These are phyloP conservation scores for Pseudisothecium myosuroides DNA, from an alignment of 225 moss, liverwort and hornwort species.

Conservation along the genomic window DNA sequence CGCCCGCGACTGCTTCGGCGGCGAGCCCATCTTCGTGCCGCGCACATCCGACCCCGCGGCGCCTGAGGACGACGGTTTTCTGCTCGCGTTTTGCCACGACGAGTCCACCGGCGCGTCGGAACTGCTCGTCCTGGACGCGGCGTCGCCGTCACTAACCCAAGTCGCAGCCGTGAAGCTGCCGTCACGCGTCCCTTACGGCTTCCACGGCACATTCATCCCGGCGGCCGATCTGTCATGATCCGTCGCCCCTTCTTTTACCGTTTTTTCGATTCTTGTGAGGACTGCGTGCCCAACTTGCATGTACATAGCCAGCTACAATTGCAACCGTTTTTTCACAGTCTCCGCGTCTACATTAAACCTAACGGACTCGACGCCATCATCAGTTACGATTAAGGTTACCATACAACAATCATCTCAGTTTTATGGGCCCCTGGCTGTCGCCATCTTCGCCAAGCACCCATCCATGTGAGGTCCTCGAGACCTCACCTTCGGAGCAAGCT, in stretches of 20 bases:
- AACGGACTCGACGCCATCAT: background rate
- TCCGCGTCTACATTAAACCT: constrained; percentile 6
- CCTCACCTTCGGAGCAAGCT: constrained; percentile 14
- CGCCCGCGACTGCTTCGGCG: constrained; percentile 49
- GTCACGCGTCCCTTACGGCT: constrained; percentile 83
- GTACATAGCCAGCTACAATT: background rate
- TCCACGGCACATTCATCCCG: constrained; percentile 73
- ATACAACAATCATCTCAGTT: background rate
- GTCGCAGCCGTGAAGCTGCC: constrained; percentile 66
- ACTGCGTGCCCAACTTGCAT: background rate
- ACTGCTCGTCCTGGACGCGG: constrained; percentile 75
- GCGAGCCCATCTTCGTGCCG: constrained; percentile 90
- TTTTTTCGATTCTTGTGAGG: background rate
- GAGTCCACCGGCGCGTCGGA: constrained; percentile 49
- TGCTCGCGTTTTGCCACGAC: constrained; percentile 71
- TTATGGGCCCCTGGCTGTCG: background rate
- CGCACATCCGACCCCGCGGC: constrained; percentile 15
- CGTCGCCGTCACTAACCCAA: constrained; percentile 40
- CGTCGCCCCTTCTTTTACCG: no score
- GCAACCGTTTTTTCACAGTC: background rate
- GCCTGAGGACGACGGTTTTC: constrained; percentile 75
- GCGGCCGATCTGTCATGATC: constrained; percentile 6
- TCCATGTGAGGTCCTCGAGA: constrained; percentile 6
- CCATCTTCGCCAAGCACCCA: background rate
- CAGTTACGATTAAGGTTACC: background rate